Evolutionary conservation across 805 yeast genomes (phyloP).

Genomic region (Metschnikowia baotianmanensis): DNA sequence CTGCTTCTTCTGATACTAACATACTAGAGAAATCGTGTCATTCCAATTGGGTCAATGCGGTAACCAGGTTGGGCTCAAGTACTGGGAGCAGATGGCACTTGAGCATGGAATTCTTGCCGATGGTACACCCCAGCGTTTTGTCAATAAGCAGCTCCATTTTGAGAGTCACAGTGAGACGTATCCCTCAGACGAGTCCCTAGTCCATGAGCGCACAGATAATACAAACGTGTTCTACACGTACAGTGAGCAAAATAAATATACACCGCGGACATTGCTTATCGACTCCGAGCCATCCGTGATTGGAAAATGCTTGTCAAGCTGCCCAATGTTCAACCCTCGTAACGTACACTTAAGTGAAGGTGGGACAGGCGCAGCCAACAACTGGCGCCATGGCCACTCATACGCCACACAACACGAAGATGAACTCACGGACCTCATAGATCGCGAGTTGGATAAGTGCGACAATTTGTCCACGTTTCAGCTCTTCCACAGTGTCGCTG

Average conservation of each 20-base stretch:
- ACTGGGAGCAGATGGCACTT: slow-evolving; percentile 83
- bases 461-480: slow-evolving; percentile 91
- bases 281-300: slow-evolving; percentile 93
- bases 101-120: slow-evolving; percentile 83
- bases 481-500: slow-evolving; percentile 91
- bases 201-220: slow-evolving; percentile 53
- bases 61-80: slow-evolving; percentile 88
- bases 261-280: slow-evolving; percentile 82
- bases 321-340: slow-evolving; percentile 76
- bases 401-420: slow-evolving; percentile 70
- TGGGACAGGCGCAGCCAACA: slow-evolving; percentile 94
- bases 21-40: slow-evolving; percentile 59
- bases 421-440: slow-evolving; percentile 76
- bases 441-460: slow-evolving; percentile 85
- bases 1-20: too few species aligned
- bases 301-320: slow-evolving; percentile 50
- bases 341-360: slow-evolving; percentile 74
- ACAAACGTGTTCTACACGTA: slow-evolving; percentile 81
- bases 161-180: slow-evolving; percentile 10
- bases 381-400: slow-evolving; percentile 89
- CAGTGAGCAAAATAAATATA: slow-evolving; percentile 71
- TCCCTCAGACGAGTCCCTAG: slow-evolving; percentile 3
- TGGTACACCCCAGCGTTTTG: slow-evolving; percentile 48
- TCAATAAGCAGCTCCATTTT: slow-evolving; percentile 23
- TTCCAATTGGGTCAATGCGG: slow-evolving; percentile 93